Percentiles rank a stretch among this genome's conserved stretches.
phyloP scores from a whole-genome alignment of 352 stramenopile genomes.

The Globisporangium parvum region DNA sequence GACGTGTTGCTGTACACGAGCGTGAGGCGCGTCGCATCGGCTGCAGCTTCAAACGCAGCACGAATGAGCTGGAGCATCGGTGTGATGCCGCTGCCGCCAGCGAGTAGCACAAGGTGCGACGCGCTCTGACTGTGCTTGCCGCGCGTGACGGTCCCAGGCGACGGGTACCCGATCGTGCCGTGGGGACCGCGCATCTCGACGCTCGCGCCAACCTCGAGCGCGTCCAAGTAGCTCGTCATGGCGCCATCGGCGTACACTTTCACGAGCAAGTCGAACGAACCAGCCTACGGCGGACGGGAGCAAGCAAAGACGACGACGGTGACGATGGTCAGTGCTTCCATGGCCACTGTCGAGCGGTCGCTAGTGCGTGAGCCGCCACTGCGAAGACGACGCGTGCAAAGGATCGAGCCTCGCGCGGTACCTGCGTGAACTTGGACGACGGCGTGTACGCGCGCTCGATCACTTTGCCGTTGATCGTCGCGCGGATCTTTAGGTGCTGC shows the following conservation, averaged over 20 bases:
- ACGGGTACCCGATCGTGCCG: slow-evolving; percentile 53
- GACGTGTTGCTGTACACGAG: slow-evolving; percentile 72
- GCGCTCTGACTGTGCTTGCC: slow-evolving; percentile 40
- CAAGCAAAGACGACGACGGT: too few relatives aligned
- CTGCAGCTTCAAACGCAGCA: slow-evolving; percentile 46
- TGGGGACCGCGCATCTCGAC: slow-evolving; percentile 77
- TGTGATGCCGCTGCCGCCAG: slow-evolving; percentile 71
- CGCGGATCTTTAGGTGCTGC: slow-evolving; percentile 77
- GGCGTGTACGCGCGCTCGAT: slow-evolving; percentile 79
- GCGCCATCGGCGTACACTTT: slow-evolving; percentile 74
- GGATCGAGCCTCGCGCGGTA: slow-evolving; percentile 1
- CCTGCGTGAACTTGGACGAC: slow-evolving; percentile 64
- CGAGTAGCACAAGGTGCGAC: slow-evolving; percentile 67
- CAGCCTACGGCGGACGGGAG: slow-evolving; percentile 14
- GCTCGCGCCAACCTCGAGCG: slow-evolving; percentile 38
- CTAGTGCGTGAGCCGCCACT: too few relatives aligned
- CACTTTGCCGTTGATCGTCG: slow-evolving; percentile 61
- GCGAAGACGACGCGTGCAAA: not conserved
- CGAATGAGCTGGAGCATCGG: slow-evolving; percentile 83
- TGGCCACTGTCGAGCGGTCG: too few relatives aligned
- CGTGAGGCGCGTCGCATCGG: slow-evolving; percentile 59
- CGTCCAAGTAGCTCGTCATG: slow-evolving; percentile 68
- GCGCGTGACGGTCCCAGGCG: slow-evolving; percentile 39
- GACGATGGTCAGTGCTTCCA: too few relatives aligned
- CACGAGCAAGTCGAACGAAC: slow-evolving; percentile 66